Base-by-base conservation (phyloP, 75 land plant species). In the Selaginella tamariscina region DNA sequence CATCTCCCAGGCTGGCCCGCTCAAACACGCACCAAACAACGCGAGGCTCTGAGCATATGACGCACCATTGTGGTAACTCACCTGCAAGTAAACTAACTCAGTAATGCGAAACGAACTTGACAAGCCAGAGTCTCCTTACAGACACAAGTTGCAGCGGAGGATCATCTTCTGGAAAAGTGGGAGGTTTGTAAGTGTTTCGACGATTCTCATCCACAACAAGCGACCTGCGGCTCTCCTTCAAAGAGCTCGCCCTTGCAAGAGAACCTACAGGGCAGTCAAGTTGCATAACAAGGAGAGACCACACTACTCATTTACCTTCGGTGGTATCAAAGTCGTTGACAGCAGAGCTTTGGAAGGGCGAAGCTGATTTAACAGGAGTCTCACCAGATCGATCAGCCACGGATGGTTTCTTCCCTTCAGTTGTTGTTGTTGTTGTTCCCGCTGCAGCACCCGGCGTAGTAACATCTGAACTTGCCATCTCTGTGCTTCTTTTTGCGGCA, bases 1-100 rank as follows among this genome's bases (percentile, higher is more conserved):
- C 63, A 85, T 31, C 62, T 73, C 75, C 99, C 99, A 95, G 1
- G 82, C 89, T 30, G 75, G 68, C 20, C 83, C 82, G 0, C 97
- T 96, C 62, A 95, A 81, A 26, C 70, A 75, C 29, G 82, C 85
- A 32, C 88, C 82, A 74, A 86, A 95, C 0, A 81, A 77, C 66
- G 99, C 89, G 30, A 95, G 69, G 65, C 99, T 95, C 65, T 83
- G 79, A n/a, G 97, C 89, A 84, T 91, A 95, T 24, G 84, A 80
- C 74, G 78, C 75, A 70, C 87, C 84, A 20, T 64, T 26, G 27
- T 77, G 76, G 75, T 81, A 69, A 18, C 95, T 90, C 29, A 84
- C 82, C n/a, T n/a, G n/a, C n/a, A n/a, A n/a, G n/a, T n/a, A n/a
- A n/a, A n/a, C n/a, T n/a, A 39, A 39, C 49, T 39, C 49, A 5